Base-by-base conservation (phyloP, 2,329 filamentous ascomycete genomes). In the Paraconiothyrium sp. region DNA sequence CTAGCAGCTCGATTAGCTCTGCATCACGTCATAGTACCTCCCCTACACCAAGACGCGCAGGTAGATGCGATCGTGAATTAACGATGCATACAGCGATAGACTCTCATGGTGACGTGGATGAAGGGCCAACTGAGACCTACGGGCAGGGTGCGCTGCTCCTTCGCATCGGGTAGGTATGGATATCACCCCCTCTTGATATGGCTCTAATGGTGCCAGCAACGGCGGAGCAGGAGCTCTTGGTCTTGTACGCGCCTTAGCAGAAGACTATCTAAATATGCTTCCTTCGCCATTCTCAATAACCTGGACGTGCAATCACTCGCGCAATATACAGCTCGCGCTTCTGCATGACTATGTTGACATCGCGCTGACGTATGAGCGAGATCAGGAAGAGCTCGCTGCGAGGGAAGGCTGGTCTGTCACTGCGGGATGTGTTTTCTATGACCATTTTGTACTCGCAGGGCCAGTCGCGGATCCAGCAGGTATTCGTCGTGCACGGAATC, bases 151-250 rank as follows among this genome's bases (percentile, higher is more conserved):
- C 24, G 34, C 34, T 52, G 34, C 34, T 52, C 8, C 34, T 52
- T 34, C 49, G 49, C 11, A 52, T 52, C 20, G 49, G 49, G 49
- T 52, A 8, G 14, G 49, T 37, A 14, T 22, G 10, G 7, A 4
- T 34, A 27, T 20, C 1, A n/a, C 30, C 9, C 20, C 14, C 3
- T 39, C 34, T 34, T 20, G 6, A n/a, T 24, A 46, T 20, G 20
- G 11, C 20, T 35, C 32, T 39, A 14, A 37, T 20, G 6, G 5
- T 1, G 34, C 34, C n/a, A 52, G 49, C 49, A 52, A 52, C 34
- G 49, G 34, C n/a, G 49, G 49, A 39, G 49, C 49, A 52, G 34
- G 49, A 37, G 49, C 49, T n/a, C 49, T 52, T 22, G 49, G 49
- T 5, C 49, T 39, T 9, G 8, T 52, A 13, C 49, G 49, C 13